Base-by-base conservation (phyloP, 2,329 filamentous ascomycete species). In the Penicillium janthinellum region DNA sequence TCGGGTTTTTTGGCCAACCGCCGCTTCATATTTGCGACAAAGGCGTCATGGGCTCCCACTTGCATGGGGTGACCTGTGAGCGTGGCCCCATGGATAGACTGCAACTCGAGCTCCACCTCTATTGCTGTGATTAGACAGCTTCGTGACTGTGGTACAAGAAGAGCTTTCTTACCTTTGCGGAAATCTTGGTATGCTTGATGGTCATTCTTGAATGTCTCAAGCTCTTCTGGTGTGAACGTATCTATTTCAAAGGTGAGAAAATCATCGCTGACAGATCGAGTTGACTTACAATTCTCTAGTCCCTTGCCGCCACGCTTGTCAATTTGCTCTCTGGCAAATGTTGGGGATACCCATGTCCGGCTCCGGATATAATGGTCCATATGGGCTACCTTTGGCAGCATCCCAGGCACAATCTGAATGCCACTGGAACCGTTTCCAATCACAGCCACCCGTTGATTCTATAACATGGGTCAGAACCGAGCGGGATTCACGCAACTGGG, bases 391-490 rank as follows among this genome's bases (percentile, higher is more conserved):
- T 88, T 73, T 6, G 73, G 72, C 48, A 74, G 61, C 59, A 75
- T 70, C 1, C 66, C 70, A 25, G 77, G 77, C 12, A 79, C 71
- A 34, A 78, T 73, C 60, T 79, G 78, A 22, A 79, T 76, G 6
- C 74, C 77, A 59, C 74, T 77, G 2, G 76, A 75, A 3, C 77
- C 76, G 54, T 74, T 75, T 3, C 75, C 75, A 47, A 77, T 72
- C 5, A 78, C 69, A 0, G 74, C 75, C 31, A 75, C 70, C 31
- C 62, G 64, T 57, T 79, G 74, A 20, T 67, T 70, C 69, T 75
- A 20, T 41, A 15, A 2, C 14, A 10, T 44, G 12, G n/a, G 25
- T 58, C 7, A 54, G 50, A 17, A 20, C 11, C 4, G 8, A 7
- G 2, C 10, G 1, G 31, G 0, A 14, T 17, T 20, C 37, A 12